Base-by-base conservation (phyloP, 1,139 yeast genomes). In the Magnusiomyces fungicola region DNA sequence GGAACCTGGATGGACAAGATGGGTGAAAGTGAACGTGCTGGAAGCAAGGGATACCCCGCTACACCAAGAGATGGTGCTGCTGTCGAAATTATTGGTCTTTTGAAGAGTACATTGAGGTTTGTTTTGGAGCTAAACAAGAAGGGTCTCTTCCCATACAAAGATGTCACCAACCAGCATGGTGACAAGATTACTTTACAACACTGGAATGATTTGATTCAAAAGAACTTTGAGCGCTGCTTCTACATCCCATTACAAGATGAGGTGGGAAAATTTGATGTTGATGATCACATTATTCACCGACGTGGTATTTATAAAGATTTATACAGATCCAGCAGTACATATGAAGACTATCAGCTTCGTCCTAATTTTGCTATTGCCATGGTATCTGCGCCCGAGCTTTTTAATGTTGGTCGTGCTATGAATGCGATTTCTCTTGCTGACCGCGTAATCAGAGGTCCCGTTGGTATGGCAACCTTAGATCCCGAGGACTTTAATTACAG, bases 1-100 rank as follows among this genome's bases (percentile, higher is more conserved):
- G 98, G 98, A 22, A 92, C 98, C 0, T 92, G 98, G 98, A 92
- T 90, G 97, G 98, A 92, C 68, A 92, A 92, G 70, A 92, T 92
- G 97, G 98, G 98, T 21, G 98, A 92, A 69, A 86, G 96, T 62
- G 79, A 69, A 47, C 72, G 68, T 52, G 97, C 98, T 0, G 84
- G 86, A 1, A 83, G 81, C 53, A 84, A 82, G 61, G 98, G 98
- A 16, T 73, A 78, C 38, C 98, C 98, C 0, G 98, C 97, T 1
- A 92, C 98, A 0, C 97, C 98, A 34, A 78, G 98, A 64, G 96
- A 90, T 67, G 98, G 98, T 41, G 96, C 97, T 1, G 97, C 96
- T 1, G 75, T 92, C 51, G 98, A 92, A 67, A 83, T 92, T 53
- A 89, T 80, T 61, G 98, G 97, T 0, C 71, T 92, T 55, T 70